phyloP scores from a whole-genome alignment of 306 rosid species.

The Fragaria ananassa region DNA sequence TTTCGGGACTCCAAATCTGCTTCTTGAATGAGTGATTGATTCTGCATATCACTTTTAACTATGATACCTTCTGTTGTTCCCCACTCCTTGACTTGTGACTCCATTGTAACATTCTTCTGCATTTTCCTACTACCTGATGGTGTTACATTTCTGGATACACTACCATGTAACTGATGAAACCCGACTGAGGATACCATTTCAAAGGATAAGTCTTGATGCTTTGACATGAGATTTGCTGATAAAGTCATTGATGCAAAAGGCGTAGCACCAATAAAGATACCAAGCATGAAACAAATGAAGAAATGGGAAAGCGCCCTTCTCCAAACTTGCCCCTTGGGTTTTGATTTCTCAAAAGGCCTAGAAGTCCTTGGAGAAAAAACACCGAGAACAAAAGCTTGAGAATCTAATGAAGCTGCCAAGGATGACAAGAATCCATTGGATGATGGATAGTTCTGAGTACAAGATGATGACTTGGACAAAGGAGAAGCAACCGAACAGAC shows the following conservation, averaged over 20 bases:
- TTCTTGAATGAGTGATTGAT: slow-evolving; percentile 25
- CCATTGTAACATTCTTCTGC: slow-evolving; percentile 33
- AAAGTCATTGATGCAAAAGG: slow-evolving; percentile 56
- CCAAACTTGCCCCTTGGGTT: slow-evolving; percentile 65
- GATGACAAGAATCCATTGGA: slow-evolving; percentile 44
- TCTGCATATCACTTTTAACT: slow-evolving; percentile 15
- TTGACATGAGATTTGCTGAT: slow-evolving; percentile 49
- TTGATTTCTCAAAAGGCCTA: slow-evolving; percentile 61
- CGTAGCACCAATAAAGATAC: slow-evolving; percentile 65
- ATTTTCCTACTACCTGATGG: slow-evolving; percentile 21
- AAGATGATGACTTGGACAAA: slow-evolving; percentile 60
- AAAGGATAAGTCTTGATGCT: slow-evolving; percentile 62
- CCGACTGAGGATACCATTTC: slow-evolving; percentile 46
- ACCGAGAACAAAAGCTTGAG: slow-evolving; percentile 45
- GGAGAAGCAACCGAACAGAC: slow-evolving; percentile 67
- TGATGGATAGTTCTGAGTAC: slow-evolving; percentile 47
- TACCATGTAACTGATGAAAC: slow-evolving; percentile 35
- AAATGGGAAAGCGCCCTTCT: slow-evolving; percentile 64
- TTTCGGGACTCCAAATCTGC: slow-evolving; percentile 45
- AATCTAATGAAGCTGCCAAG: slow-evolving; percentile 37
- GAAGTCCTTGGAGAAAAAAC: slow-evolving; percentile 51
- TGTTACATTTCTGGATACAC: slow-evolving; percentile 25
- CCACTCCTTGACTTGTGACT: slow-evolving; percentile 30
- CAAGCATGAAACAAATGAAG: slow-evolving; percentile 61
- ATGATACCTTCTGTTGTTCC: slow-evolving; percentile 26